Evolutionary conservation across 176 grass and related monocot species (phyloP).

Genomic region (Elymus sibiricus): DNA sequence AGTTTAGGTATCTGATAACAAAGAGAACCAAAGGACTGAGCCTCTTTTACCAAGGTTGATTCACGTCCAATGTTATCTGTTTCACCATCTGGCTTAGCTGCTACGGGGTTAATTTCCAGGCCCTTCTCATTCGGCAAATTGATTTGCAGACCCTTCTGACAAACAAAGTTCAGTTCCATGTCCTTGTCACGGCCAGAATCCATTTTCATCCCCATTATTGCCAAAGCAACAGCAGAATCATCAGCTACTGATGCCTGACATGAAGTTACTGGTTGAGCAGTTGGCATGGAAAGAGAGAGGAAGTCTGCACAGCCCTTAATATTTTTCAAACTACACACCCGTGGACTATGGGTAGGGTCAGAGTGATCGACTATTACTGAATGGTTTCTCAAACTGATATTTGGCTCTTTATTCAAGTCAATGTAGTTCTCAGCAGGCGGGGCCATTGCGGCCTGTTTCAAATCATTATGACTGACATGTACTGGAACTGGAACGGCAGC

Average conservation of each 20-base stretch:
- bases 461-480: conserved; percentile 19
- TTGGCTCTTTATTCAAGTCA: conserved; percentile 43
- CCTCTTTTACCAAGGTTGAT: conserved; percentile 19
- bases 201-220: conserved; percentile 21
- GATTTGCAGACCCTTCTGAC: conserved; percentile 5
- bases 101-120: not conserved
- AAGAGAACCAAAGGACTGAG: conserved; percentile 62
- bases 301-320: conserved; percentile 36
- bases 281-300: conserved; percentile 34
- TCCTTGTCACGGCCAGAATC: conserved; percentile 17
- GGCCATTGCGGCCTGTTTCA: conserved; percentile 14
- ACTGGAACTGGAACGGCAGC: conserved; percentile 27
- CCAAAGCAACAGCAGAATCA: conserved; percentile 27
- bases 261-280: conserved; percentile 30
- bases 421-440: conserved; percentile 23
- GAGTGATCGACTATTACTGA: conserved; percentile 19
- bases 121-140: not conserved
- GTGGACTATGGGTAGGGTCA: conserved; percentile 23
- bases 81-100: conserved; percentile 12
- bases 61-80: not conserved
- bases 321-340: conserved; percentile 25
- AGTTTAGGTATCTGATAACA: conserved; percentile 71
- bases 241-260: conserved; percentile 12
- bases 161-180: conserved; percentile 18
- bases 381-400: not conserved